These are phyloP conservation scores for Cyclostephanos tholiformis DNA, from an alignment of 108 stramenopile species.

Conservation along the genomic window DNA sequence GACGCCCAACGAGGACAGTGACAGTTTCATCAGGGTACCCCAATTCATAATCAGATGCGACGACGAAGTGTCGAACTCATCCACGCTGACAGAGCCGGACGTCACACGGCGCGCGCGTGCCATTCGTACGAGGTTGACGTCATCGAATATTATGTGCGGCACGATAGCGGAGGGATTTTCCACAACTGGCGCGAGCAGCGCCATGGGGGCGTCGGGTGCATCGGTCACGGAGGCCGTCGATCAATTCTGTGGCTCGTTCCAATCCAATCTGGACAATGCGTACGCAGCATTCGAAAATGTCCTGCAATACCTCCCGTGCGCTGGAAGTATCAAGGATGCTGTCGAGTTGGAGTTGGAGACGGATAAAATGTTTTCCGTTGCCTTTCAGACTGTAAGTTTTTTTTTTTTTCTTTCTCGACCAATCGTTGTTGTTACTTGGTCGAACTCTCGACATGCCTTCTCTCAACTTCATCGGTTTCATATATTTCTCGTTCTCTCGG, in stretches of 20 bases:
- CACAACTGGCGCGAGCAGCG: neutral
- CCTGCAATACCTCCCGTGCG: slow-evolving; percentile 9
- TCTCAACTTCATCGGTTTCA: neutral
- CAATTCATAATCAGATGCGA: slow-evolving; percentile 11
- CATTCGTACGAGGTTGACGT: neutral
- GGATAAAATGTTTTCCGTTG: slow-evolving; percentile 20
- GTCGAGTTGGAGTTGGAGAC: slow-evolving; percentile 26
- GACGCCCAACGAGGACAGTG: neutral
- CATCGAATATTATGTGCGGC: neutral
- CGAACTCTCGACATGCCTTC: neutral
- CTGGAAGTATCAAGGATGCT: slow-evolving; percentile 5
- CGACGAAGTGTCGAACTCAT: slow-evolving; percentile 26
- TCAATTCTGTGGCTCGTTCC: slow-evolving; percentile 18
- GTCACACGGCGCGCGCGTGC: neutral
- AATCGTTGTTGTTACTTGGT: neutral
- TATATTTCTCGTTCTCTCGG: neutral
- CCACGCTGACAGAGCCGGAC: slow-evolving; percentile 32
- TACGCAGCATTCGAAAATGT: neutral
- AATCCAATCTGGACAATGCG: slow-evolving; percentile 27
- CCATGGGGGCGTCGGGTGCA: neutral
- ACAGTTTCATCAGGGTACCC: neutral
- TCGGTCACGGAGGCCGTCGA: neutral
- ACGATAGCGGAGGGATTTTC: neutral
- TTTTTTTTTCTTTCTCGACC: neutral
- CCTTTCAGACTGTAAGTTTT: slow-evolving; percentile 37